These are phyloP conservation scores for Colletotrichum nymphaeae DNA, from an alignment of 2,329 filamentous ascomycete species.

Conservation along the genomic window DNA sequence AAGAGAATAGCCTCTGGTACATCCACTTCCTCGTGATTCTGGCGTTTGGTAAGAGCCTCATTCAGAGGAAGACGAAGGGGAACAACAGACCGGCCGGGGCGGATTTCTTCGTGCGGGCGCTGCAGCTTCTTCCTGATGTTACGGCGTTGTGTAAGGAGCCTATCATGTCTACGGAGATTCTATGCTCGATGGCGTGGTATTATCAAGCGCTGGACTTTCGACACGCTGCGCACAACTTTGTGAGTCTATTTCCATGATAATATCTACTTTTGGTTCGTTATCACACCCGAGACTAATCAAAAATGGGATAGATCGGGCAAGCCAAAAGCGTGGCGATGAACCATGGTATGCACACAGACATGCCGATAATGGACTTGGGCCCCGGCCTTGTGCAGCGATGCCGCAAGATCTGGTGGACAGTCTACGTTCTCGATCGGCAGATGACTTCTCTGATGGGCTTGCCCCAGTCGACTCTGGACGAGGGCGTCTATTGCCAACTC, in stretches of 20 bases:
- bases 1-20: conserved; percentile 54
- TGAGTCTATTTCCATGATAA: conserved; percentile 38
- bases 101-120: conserved; percentile 57
- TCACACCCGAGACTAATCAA: not conserved
- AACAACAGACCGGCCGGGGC: conserved; percentile 56
- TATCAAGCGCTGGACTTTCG: conserved; percentile 62
- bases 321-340: conserved; percentile 62
- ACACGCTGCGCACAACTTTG: conserved; percentile 56
- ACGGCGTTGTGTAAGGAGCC: conserved; percentile 55
- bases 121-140: conserved; percentile 55
- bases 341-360: conserved; percentile 64
- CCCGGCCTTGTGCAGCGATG: conserved; percentile 55
- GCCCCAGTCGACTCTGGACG: conserved; percentile 59
- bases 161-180: conserved; percentile 58
- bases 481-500: conserved; percentile 58
- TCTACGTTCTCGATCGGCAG: conserved; percentile 64
- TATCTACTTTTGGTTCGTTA: too few relatives aligned
- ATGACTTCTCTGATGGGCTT: conserved; percentile 66
- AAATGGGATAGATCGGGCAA: conserved; percentile 55
- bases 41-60: conserved; percentile 66
- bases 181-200: conserved; percentile 64
- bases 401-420: conserved; percentile 65
- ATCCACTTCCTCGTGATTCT: conserved; percentile 65
- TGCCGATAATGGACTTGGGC: conserved; percentile 55
- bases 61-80: conserved; percentile 49